phyloP scores from a whole-genome alignment of 306 rosid genomes.

The Acacia confusa region DNA sequence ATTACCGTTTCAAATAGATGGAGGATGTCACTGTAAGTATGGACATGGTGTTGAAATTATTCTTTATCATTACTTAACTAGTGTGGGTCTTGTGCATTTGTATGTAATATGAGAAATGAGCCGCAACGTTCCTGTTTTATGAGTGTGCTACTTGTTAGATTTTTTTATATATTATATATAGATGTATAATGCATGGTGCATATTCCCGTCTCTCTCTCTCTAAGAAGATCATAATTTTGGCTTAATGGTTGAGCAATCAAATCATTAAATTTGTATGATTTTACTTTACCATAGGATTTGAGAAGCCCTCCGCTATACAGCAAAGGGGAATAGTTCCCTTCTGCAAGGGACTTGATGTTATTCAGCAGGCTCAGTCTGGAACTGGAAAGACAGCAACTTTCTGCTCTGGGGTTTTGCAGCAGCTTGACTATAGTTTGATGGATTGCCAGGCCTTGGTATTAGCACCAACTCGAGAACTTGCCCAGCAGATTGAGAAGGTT shows the following conservation, averaged over 20 bases:
- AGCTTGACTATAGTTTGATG: conserved; percentile 67
- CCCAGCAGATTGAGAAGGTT: conserved; percentile 89
- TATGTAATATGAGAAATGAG: neutral
- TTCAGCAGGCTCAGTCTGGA: conserved; percentile 90
- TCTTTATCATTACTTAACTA: neutral
- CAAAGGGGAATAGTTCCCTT: conserved; percentile 88
- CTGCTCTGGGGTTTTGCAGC: conserved; percentile 82
- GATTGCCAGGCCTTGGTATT: conserved; percentile 82
- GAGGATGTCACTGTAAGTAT: neutral
- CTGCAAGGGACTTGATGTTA: conserved; percentile 81
- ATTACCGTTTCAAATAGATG: neutral
- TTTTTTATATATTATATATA: neutral
- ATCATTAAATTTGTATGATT: conserved; percentile 9
- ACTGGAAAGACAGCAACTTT: conserved; percentile 88
- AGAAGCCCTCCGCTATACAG: conserved; percentile 88
- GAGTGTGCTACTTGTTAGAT: neutral
- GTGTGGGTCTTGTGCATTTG: neutral
- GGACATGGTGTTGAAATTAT: neutral
- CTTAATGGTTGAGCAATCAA: neutral
- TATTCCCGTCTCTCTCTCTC: neutral
- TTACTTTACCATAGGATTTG: conserved; percentile 54
- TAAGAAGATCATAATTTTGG: neutral
- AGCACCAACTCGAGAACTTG: conserved; percentile 87
- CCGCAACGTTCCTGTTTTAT: neutral
- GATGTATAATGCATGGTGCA: neutral